These are phyloP conservation scores for Cucumis cinereus DNA, from an alignment of 306 rosid genomes.

Conservation along the genomic window DNA sequence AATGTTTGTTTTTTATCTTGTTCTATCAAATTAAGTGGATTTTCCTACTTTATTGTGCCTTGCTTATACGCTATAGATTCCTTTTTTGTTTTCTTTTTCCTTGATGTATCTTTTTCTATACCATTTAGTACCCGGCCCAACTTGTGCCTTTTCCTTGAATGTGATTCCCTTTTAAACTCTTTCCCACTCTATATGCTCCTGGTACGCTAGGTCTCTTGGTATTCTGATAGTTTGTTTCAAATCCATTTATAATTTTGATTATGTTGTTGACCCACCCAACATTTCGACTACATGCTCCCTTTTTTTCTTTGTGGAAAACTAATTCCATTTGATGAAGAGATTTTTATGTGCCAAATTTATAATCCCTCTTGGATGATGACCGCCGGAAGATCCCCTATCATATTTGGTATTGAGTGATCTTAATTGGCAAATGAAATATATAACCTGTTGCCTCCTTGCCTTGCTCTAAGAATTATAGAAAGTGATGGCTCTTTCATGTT, in stretches of 20 bases:
- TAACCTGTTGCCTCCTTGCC: background rate
- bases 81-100: background rate
- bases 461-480: background rate
- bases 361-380: background rate
- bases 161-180: background rate
- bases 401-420: background rate
- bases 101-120: background rate
- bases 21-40: background rate
- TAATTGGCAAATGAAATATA: background rate
- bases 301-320: background rate
- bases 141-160: background rate
- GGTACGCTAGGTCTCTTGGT: background rate
- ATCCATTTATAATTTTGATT: background rate
- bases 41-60: background rate
- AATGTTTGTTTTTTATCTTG: background rate
- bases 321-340: background rate
- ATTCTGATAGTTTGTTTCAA: background rate
- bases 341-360: background rate
- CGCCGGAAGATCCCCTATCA: background rate
- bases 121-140: background rate
- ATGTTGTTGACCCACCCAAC: background rate
- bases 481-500: background rate
- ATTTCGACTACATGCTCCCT: background rate
- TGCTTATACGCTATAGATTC: background rate
- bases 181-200: background rate